A percentile compares a stretch with the other conserved stretches of the same genome.
These are phyloP conservation scores for Pleurostoma richardsiae DNA, from an alignment of 2,329 filamentous ascomycete genomes.

Conservation along the genomic window DNA sequence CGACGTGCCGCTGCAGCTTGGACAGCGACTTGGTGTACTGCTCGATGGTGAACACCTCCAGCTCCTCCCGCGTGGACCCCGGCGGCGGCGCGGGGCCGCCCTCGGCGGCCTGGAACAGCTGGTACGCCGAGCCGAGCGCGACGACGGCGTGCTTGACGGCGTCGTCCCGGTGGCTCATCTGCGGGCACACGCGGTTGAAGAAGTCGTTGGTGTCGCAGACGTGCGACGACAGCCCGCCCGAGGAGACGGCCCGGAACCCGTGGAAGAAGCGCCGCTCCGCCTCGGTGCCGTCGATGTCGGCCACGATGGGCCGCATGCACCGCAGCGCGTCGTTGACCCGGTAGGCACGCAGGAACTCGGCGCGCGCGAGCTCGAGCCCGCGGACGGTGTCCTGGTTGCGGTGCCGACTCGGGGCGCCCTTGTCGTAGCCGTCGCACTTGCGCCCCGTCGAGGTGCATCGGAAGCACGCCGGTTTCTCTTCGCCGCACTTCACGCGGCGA, in stretches of 20 bases:
- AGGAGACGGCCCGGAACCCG: slow-evolving; percentile 23
- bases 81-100: not conserved
- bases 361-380: slow-evolving; percentile 13
- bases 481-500: slow-evolving; percentile 28
- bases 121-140: slow-evolving; percentile 25
- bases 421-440: slow-evolving; percentile 29
- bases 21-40: slow-evolving; percentile 31
- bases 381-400: slow-evolving; percentile 3
- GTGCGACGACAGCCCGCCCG: slow-evolving; percentile 20
- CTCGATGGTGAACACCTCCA: slow-evolving; percentile 29
- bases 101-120: slow-evolving; percentile 14
- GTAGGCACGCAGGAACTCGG: slow-evolving; percentile 18
- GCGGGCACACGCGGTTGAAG: slow-evolving; percentile 22
- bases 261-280: slow-evolving; percentile 28
- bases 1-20: slow-evolving; percentile 19
- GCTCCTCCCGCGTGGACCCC: slow-evolving; percentile 13
- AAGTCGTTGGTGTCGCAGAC: slow-evolving; percentile 20
- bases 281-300: slow-evolving; percentile 27
- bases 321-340: slow-evolving; percentile 17
- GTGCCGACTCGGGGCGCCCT: slow-evolving; percentile 7
- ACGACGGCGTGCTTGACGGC: slow-evolving; percentile 26
- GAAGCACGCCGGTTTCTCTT: slow-evolving; percentile 25
- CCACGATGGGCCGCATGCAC: slow-evolving; percentile 23
- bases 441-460: slow-evolving; percentile 26
- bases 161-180: slow-evolving; percentile 20